Percentiles rank a stretch among this genome's conserved stretches.
phyloP scores from a whole-genome alignment of 805 yeast genomes.

The Jamesozyma piceae region DNA sequence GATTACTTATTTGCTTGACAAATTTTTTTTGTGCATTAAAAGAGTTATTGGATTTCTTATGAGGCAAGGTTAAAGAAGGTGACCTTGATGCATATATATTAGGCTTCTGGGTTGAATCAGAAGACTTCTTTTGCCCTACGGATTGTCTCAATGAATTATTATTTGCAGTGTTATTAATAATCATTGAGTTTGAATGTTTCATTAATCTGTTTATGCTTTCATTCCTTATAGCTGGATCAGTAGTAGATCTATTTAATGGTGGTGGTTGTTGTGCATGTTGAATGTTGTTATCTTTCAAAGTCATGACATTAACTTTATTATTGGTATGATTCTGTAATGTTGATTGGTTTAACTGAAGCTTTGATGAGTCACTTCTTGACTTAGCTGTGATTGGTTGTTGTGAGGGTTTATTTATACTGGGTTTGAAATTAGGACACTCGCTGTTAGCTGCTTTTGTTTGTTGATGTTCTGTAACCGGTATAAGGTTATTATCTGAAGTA shows the following conservation, averaged over 20 bases:
- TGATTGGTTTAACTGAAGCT: not conserved
- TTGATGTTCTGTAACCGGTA: too few species aligned
- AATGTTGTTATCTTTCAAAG: constrained; percentile 3
- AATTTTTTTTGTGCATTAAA: constrained; percentile 6
- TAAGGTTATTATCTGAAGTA: too few species aligned
- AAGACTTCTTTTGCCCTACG: not conserved
- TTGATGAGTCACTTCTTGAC: not conserved
- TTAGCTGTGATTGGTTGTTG: not conserved
- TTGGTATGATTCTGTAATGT: not conserved
- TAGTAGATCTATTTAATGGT: not conserved
- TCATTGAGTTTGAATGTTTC: not conserved
- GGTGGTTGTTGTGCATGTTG: not conserved
- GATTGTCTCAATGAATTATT: not conserved
- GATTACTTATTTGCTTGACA: constrained; percentile 64
- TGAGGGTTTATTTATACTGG: not conserved
- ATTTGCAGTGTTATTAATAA: not conserved
- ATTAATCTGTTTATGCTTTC: not conserved
- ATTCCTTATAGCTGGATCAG: not conserved
- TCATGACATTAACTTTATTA: constrained; percentile 4
- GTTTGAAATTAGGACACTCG: not conserved
- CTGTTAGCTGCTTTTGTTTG: too few species aligned
- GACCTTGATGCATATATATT: not conserved
- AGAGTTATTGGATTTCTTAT: not conserved
- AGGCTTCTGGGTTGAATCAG: not conserved
- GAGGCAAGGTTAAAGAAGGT: not conserved